phyloP scores from a whole-genome alignment of 208 protist genomes.

The Trypanosomatidae sp. region DNA sequence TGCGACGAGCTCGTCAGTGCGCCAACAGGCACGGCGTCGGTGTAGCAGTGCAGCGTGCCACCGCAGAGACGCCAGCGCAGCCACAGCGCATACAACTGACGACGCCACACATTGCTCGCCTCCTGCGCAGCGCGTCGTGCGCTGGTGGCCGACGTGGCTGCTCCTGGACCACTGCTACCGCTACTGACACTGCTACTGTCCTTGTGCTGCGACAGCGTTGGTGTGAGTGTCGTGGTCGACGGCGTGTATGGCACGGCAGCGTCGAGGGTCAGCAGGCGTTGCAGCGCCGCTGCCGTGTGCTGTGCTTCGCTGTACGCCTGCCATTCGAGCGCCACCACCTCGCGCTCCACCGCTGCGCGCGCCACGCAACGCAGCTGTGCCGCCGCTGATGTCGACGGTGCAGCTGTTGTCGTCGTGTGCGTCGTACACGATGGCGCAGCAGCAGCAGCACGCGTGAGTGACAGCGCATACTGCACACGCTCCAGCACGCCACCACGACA shows the following conservation, averaged over 20 bases:
- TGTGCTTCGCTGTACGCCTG: constrained; percentile 45
- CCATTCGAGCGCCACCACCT: constrained; percentile 61
- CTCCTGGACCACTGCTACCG: not conserved
- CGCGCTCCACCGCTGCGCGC: constrained; percentile 36
- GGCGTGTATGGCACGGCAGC: constrained; percentile 49
- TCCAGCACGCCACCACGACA: too few species aligned
- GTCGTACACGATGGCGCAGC: constrained; percentile 10
- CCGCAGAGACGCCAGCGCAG: constrained; percentile 14
- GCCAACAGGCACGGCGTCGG: too few species aligned
- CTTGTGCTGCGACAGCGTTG: not conserved
- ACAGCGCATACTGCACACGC: too few species aligned
- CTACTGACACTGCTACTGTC: not conserved
- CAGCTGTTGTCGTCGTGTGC: not conserved
- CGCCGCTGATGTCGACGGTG: not conserved
- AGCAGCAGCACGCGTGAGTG: too few species aligned
- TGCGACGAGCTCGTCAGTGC: too few species aligned
- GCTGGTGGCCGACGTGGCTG: too few species aligned
- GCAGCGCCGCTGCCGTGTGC: constrained; percentile 41
- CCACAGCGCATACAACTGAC: constrained; percentile 17
- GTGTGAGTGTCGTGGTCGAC: not conserved
- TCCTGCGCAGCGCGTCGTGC: constrained; percentile 1
- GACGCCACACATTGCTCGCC: constrained; percentile 9
- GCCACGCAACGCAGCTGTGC: too few species aligned
- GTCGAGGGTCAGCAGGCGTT: constrained; percentile 53
- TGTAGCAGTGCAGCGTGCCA: too few species aligned